Conservation (phyloP, 2,329 filamentous ascomycete genomes). For the Fusarium xylarioides region DNA sequence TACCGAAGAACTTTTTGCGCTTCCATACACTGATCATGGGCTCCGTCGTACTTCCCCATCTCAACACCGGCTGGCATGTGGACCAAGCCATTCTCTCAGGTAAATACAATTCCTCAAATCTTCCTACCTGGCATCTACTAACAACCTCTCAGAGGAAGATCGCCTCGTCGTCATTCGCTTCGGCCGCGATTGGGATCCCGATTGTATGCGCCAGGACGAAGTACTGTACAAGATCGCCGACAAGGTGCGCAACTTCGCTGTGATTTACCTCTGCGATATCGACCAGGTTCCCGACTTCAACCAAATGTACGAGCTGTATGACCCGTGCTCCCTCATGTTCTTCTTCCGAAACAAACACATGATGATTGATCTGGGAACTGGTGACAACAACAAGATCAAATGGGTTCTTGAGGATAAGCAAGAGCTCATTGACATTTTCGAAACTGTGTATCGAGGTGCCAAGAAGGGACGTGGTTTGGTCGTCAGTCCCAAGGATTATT, state of each 20-base stretch:
- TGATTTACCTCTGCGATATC: conserved; percentile 93
- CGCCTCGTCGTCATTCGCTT: conserved; percentile 94
- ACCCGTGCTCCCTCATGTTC: conserved; percentile 94
- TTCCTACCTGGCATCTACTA: background rate
- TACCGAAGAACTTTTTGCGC: too few relatives aligned
- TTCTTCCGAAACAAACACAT: conserved; percentile 99
- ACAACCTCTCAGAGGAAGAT: conserved; percentile 73
- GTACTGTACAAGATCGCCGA: conserved; percentile 95
- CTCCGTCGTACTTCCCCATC: conserved; percentile 90
- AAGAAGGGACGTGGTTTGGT: conserved; percentile 98
- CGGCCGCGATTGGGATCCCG: conserved; percentile 82
- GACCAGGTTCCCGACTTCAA: conserved; percentile 94
- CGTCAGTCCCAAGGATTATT: conserved; percentile 83
- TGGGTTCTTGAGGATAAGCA: conserved; percentile 96
- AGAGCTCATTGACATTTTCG: conserved; percentile 97
- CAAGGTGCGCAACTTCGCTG: conserved; percentile 90
- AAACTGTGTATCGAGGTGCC: conserved; percentile 97
- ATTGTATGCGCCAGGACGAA: conserved; percentile 83
- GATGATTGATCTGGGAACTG: conserved; percentile 97
- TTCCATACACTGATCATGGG: conserved; percentile 60
- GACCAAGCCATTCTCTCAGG: conserved; percentile 85
- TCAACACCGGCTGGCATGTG: conserved; percentile 95
- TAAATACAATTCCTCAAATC: background rate
- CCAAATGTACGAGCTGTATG: conserved; percentile 93
- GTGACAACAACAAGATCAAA: conserved; percentile 98